Conservation (phyloP, 164 flowering plant species). For the Warburgia ugandensis region DNA sequence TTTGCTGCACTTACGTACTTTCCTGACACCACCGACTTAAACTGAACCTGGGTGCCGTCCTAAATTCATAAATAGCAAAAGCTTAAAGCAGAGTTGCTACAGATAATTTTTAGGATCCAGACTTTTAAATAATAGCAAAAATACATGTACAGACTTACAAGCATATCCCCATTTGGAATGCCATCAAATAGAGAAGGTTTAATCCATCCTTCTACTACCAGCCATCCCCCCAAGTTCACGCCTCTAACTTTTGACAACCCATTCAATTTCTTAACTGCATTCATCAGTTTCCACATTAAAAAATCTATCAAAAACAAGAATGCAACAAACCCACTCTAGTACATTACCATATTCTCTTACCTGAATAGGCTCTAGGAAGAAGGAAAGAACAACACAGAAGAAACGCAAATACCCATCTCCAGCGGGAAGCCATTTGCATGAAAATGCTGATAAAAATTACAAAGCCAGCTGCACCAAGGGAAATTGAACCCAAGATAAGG, state of each 20-base stretch:
- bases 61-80: conserved; percentile 10
- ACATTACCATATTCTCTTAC: conserved; percentile 17
- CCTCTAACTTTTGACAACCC: conserved; percentile 61
- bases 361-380: conserved; percentile 36
- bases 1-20: conserved; percentile 60
- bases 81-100: not conserved
- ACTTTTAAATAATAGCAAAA: not conserved
- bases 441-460: conserved; percentile 16
- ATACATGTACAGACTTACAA: conserved; percentile 39
- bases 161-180: conserved; percentile 84
- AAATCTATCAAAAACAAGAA: not conserved
- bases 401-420: conserved; percentile 45
- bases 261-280: conserved; percentile 45
- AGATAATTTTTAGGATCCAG: not conserved
- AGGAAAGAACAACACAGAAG: conserved; percentile 32
- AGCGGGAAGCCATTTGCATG: conserved; percentile 47
- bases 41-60: conserved; percentile 81
- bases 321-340: conserved; percentile 1
- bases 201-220: conserved; percentile 90
- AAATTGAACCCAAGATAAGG: not conserved
- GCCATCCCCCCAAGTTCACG: conserved; percentile 95
- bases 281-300: not conserved
- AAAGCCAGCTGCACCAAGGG: too few relatives aligned
- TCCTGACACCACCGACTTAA: conserved; percentile 54
- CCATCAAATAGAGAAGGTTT: conserved; percentile 83